These are phyloP conservation scores for Leishmania mexicana DNA, from an alignment of 208 protist species.

Conservation along the genomic window DNA sequence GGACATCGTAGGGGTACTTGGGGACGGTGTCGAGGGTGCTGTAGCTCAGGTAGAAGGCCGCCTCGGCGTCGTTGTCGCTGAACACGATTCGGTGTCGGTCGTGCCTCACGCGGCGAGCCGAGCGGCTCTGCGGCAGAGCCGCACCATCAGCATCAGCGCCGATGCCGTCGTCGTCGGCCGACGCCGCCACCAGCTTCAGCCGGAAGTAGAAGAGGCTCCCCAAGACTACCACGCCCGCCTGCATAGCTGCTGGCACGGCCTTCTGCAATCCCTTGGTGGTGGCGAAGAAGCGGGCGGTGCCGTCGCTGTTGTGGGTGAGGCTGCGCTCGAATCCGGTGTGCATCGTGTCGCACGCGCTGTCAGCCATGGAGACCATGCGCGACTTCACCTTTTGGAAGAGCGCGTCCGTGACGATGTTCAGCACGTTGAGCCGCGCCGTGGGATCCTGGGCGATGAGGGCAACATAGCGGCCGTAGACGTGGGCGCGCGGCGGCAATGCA, in stretches of 20 bases:
- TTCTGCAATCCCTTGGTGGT: conserved; percentile 67
- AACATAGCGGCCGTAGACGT: conserved; percentile 63
- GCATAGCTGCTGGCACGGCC: conserved; percentile 61
- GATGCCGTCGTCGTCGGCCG: background rate
- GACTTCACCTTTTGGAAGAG: conserved; percentile 59
- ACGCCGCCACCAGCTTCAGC: conserved; percentile 38
- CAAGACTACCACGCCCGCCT: conserved; percentile 68
- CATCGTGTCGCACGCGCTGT: conserved; percentile 74
- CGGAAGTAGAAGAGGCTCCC: conserved; percentile 81
- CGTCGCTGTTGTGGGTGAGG: conserved; percentile 71
- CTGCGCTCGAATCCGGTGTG: conserved; percentile 75
- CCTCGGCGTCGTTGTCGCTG: conserved; percentile 49
- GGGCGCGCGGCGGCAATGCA: conserved; percentile 27
- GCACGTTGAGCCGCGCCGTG: conserved; percentile 49
- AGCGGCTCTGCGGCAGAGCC: conserved; percentile 19
- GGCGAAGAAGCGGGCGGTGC: conserved; percentile 74
- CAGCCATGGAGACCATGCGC: conserved; percentile 75
- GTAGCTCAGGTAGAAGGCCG: conserved; percentile 64
- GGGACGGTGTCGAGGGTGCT: conserved; percentile 43
- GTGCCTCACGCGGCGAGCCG: conserved; percentile 30
- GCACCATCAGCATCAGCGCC: background rate
- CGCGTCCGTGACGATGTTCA: conserved; percentile 55
- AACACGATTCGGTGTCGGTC: conserved; percentile 36
- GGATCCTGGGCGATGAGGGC: conserved; percentile 57
- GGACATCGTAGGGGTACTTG: conserved; percentile 50